Evolutionary conservation across 768 basidiomycete genomes (phyloP), one percentile per base, ranked within the genome.

Genomic region (Megacollybia marginata): DNA sequence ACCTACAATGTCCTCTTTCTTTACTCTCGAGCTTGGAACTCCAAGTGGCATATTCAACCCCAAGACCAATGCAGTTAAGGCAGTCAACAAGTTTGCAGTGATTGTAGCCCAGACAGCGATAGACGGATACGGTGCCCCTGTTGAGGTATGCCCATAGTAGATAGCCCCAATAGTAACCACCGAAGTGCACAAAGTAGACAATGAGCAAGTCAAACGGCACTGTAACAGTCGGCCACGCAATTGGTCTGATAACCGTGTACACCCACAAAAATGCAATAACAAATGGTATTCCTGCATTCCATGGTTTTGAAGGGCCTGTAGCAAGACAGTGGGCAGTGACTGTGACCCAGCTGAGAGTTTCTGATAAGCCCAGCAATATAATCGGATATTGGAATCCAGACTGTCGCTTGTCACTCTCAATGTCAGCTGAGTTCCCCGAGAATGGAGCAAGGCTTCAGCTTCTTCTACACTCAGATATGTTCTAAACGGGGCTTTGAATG

Each of bases 41-140:
- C 62, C 78, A 48, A 91, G 55, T 0, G 88, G 89, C 79, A 87
- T 88, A 1, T 65, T 51, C 3, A 83, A 57, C 11, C 83, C 66
- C 6, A 82, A 62, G 0, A 57, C 52, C 10, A 88, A 49, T 23
- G 83, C 62, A 1, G 65, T 53, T 11, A 71, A 20, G 31, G 80
- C 53, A 0, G 68, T 72, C 9, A 67, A 50, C 33, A 85, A 44
- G 59, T 87, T 81, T 46, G 57, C 34, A 64, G 57, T 28, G 58
- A 59, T 54, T 1, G 60, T 69, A 10, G 62, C 48, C 9, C 68
- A 33, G 7, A 62, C 57, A 10, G 58, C 15, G 2, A 62, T 50
- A 0, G 68, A 54, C 2, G 76, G 78, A 15, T 76, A 59, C 0
- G 76, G 73, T 2, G 68, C 54, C 2, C 64, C 74, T 16, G 71